Evolutionary conservation across 345 rosid genomes (phyloP).

Genomic region (Melaleuca alternifolia): DNA sequence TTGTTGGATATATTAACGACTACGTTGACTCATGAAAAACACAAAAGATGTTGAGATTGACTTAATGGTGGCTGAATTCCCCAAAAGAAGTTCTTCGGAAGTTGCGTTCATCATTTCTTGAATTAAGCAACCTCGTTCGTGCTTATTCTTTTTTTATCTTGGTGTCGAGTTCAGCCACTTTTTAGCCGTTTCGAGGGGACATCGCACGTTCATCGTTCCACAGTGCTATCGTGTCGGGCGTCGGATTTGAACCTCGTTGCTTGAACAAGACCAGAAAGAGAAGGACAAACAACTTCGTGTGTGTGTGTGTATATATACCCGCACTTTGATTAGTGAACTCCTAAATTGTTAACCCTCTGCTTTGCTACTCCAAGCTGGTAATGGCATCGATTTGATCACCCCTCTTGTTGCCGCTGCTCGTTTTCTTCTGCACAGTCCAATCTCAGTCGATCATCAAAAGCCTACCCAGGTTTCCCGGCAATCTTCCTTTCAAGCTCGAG

Average conservation of each 20-base stretch:
- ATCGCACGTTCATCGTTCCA: neutral
- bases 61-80: neutral
- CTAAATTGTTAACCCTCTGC: neutral
- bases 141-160: neutral
- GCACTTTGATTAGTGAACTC: neutral
- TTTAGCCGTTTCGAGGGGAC: neutral
- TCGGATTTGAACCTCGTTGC: neutral
- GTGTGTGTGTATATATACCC: neutral
- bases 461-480: constrained; percentile 8
- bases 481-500: constrained; percentile 13
- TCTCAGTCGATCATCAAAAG: constrained; percentile 5
- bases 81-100: neutral
- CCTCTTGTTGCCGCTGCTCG: neutral
- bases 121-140: neutral
- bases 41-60: neutral
- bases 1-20: too few species aligned
- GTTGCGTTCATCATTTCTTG: neutral
- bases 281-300: neutral
- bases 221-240: neutral
- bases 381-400: neutral
- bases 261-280: neutral
- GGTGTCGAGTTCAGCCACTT: neutral
- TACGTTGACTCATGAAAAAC: neutral
- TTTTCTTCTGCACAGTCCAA: neutral
- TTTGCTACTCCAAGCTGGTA: neutral